Conservation (phyloP, 2,329 filamentous ascomycete species). For the Pseudogymnoascus sp. region DNA sequence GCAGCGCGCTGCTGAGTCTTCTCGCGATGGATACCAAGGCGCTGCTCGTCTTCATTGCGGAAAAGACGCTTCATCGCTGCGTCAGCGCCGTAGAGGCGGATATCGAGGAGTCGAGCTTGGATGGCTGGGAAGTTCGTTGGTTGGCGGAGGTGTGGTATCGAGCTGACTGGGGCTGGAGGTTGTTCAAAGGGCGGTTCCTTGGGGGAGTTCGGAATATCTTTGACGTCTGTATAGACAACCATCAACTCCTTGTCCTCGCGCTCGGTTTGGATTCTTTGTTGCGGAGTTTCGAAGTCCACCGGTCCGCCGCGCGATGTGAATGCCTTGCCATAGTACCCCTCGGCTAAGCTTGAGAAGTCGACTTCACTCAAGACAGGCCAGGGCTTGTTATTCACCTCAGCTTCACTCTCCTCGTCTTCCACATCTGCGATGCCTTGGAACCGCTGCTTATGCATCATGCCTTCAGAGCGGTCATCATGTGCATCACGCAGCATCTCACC, state of each 20-base stretch:
- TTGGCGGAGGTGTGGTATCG: constrained; percentile 15
- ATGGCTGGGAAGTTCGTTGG: constrained; percentile 23
- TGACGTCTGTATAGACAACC: constrained; percentile 32
- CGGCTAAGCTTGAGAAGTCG: constrained; percentile 33
- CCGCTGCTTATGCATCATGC: constrained; percentile 56
- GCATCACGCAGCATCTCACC: constrained; percentile 64
- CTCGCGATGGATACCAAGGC: constrained; percentile 7
- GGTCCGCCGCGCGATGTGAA: constrained; percentile 48
- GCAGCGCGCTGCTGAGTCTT: neutral
- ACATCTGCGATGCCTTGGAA: constrained; percentile 31
- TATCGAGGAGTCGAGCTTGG: constrained; percentile 23
- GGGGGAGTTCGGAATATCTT: constrained; percentile 28
- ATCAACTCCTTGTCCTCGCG: constrained; percentile 53
- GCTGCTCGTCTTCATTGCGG: constrained; percentile 15
- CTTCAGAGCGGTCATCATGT: constrained; percentile 63
- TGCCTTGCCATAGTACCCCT: constrained; percentile 39
- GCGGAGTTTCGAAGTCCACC: constrained; percentile 42
- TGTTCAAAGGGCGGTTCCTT: constrained; percentile 24
- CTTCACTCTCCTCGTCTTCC: constrained; percentile 50
- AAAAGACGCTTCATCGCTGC: constrained; percentile 19
- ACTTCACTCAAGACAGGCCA: constrained; percentile 42
- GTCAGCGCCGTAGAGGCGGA: constrained; percentile 25
- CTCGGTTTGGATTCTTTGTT: constrained; percentile 47
- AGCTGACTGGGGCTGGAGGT: constrained; percentile 11
- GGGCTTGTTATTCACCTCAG: constrained; percentile 42